Base-by-base conservation (phyloP, 78 protist species). In the Dictyostelium discoideum region DNA sequence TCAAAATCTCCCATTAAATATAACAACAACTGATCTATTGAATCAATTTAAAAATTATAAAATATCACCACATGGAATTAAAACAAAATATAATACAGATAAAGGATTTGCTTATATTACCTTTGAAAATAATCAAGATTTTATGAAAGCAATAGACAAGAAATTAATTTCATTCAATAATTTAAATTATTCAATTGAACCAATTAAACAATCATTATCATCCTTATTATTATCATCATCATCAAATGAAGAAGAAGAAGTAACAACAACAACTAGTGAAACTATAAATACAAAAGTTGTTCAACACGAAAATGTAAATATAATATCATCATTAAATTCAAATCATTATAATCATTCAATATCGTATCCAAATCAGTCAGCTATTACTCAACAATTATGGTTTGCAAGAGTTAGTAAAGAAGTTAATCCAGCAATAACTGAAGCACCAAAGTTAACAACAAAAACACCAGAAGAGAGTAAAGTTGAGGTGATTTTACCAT, bases 371-470 rank as follows among this genome's bases (percentile, higher is more conserved):
- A 79, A 89, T 69, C 67, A 86, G 20, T 67, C 94, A 39, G 87
- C 94, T 5, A 67, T 89, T 3, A 81, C 94, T 0, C 82, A 69
- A 37, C 86, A 81, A 42, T 57, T 89, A 14, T 89, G 94, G 94
- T 37, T 54, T 10, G 72, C 46, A 10, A 32, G 94, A 32, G 79
- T 29, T 13, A 74, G 65, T 2, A 81, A 60, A 48, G 9, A 14
- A 7, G 40, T 42, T 10, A 63, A 48, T 24, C 39, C 79, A n/a
- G 18, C 74, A 13, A 8, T 77, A 5, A 13, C 37, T 16, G 54
- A 5, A 3, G 81, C 46, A 20, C 74, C 82, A 46, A 74, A 78
- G 16, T 29, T 90, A 54, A 86, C 46, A 1, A 78, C 77, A 3
- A 90, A 90, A 26, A 16, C 83, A 18, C 95, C 95, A 73, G 4